Evolutionary conservation across 352 stramenopile genomes (phyloP).

Genomic region (Elongisporangium anandrum): DNA sequence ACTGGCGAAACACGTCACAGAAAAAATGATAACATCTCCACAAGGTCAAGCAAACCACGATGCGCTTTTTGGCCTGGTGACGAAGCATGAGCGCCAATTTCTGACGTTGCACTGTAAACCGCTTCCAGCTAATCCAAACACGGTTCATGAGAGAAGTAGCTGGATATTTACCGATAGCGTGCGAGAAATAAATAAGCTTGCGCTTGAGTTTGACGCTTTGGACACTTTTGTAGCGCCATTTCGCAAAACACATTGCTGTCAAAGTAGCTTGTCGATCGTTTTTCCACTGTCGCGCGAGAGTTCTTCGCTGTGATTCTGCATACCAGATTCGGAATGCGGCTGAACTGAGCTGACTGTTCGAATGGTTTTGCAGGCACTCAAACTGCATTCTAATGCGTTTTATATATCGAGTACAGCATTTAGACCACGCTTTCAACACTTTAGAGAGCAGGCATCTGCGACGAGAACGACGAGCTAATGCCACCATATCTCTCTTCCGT

Average conservation of each 20-base stretch:
- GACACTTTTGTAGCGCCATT: conserved; percentile 11
- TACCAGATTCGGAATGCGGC: conserved; percentile 4
- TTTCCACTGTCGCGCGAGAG: background rate
- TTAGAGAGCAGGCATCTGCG: no score
- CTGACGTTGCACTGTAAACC: background rate
- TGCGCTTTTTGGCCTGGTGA: conserved; percentile 3
- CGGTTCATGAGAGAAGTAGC: conserved; percentile 17
- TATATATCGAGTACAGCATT: no score
- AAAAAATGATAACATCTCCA: background rate
- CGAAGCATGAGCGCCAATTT: conserved; percentile 5
- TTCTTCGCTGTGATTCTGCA: conserved; percentile 1
- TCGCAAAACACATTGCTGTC: conserved; percentile 2
- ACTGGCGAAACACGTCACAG: background rate
- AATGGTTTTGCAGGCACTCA: background rate
- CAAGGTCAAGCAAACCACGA: no score
- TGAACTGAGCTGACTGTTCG: background rate
- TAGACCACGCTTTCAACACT: no score
- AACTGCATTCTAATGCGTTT: background rate
- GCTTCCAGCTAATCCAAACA: conserved; percentile 28
- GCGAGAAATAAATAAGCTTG: conserved; percentile 34
- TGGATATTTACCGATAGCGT: conserved; percentile 28
- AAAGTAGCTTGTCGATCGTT: background rate
- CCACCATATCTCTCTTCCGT: no score
- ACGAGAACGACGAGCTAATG: no score
- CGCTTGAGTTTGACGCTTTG: conserved; percentile 12